These are phyloP conservation scores for Styphnolobium japonicum DNA, from an alignment of 306 rosid genomes.

Conservation along the genomic window DNA sequence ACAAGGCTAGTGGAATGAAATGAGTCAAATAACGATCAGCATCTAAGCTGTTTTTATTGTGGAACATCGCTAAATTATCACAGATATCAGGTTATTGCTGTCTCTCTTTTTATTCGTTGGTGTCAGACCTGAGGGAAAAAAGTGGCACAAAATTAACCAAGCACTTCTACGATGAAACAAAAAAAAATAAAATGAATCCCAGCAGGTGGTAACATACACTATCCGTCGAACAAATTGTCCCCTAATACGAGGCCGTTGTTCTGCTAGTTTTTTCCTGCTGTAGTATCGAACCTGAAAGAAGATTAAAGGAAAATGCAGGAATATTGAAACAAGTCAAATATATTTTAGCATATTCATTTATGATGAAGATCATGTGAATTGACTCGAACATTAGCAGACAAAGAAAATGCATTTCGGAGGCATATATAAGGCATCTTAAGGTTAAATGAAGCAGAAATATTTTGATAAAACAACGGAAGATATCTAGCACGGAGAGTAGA, in stretches of 20 bases:
- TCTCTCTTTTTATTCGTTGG: constrained; percentile 32
- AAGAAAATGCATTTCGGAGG: background rate
- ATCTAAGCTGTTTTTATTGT: constrained; percentile 27
- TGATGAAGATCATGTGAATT: background rate
- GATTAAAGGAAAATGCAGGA: background rate
- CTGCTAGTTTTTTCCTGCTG: constrained; percentile 67
- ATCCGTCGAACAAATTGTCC: constrained; percentile 66
- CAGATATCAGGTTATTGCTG: constrained; percentile 29
- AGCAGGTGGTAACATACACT: constrained; percentile 27
- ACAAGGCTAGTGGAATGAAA: constrained; percentile 19
- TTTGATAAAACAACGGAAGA: background rate
- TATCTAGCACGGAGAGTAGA: constrained; percentile 15
- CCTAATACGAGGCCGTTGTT: constrained; percentile 67
- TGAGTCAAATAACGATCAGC: constrained; percentile 27
- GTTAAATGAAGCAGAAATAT: background rate
- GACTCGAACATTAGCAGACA: background rate
- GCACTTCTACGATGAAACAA: background rate
- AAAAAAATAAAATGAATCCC: constrained; percentile 8
- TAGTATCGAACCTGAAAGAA: constrained; percentile 64
- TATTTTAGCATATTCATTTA: background rate
- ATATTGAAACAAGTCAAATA: constrained; percentile 5
- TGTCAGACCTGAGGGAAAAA: constrained; percentile 37
- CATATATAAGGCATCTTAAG: background rate
- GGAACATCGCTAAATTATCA: constrained; percentile 32
- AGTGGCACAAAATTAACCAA: constrained; percentile 4